Conservation (phyloP, 495 filamentous ascomycete genomes). For the Aspergillus carlsbadensis region DNA sequence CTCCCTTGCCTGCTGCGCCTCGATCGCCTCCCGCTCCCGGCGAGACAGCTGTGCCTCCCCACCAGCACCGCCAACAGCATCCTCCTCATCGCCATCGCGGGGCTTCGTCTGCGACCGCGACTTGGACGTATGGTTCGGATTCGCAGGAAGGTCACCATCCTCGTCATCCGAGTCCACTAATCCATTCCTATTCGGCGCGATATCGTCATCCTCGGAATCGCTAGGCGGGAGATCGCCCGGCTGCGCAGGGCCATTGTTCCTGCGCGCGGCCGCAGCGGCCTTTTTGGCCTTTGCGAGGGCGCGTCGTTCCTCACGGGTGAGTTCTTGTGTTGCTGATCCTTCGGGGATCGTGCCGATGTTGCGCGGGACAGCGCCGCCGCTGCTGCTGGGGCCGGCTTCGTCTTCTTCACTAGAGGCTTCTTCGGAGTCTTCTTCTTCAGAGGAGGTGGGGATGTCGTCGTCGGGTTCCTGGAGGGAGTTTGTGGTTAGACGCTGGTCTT, state of each 20-base stretch:
- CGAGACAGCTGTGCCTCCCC: conserved; percentile 62
- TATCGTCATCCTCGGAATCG: conserved; percentile 58
- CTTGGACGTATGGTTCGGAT: conserved; percentile 84
- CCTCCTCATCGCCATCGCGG: conserved; percentile 32
- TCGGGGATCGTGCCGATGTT: background rate
- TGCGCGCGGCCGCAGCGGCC: conserved; percentile 76
- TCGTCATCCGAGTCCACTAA: conserved; percentile 51
- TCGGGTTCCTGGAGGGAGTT: conserved; percentile 42
- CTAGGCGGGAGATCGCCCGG: conserved; percentile 82
- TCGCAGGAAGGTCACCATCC: conserved; percentile 70
- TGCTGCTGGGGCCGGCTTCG: conserved; percentile 29
- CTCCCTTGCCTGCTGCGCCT: conserved; percentile 86
- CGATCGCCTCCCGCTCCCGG: conserved; percentile 83
- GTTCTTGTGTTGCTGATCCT: conserved; percentile 30
- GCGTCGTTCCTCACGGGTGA: conserved; percentile 85
- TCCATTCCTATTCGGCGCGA: conserved; percentile 1
- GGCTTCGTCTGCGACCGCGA: conserved; percentile 58
- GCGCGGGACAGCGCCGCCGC: background rate
- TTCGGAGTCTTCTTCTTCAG: conserved; percentile 39
- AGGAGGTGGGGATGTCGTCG: conserved; percentile 39
- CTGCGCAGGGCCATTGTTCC: conserved; percentile 60
- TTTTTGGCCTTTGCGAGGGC: conserved; percentile 90
- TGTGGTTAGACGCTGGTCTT: background rate
- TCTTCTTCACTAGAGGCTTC: conserved; percentile 46
- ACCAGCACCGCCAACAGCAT: conserved; percentile 23